These are phyloP conservation scores for Cercospora zeae-maydis DNA, from an alignment of 2,329 filamentous ascomycete species.

Conservation along the genomic window DNA sequence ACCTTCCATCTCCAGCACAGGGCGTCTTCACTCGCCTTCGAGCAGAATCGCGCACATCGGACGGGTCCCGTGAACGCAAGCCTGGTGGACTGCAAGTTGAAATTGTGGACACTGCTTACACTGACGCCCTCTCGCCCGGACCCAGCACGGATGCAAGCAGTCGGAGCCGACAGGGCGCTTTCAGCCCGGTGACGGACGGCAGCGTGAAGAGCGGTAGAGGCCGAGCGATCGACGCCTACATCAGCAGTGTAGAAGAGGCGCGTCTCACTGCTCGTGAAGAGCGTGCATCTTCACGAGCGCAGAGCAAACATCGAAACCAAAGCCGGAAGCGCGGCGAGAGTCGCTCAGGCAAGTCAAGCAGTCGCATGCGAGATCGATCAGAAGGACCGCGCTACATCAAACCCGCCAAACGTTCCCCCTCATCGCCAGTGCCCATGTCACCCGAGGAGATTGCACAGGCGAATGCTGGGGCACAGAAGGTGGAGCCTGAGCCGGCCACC, in stretches of 20 bases:
- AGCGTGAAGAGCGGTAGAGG: constrained; percentile 58
- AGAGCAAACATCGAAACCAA: constrained; percentile 45
- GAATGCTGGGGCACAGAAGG: constrained; percentile 13
- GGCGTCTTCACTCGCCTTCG: constrained; percentile 62
- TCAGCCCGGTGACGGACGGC: constrained; percentile 42
- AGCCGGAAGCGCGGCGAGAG: constrained; percentile 47
- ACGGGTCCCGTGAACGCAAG: constrained; percentile 73
- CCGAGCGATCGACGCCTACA: constrained; percentile 75
- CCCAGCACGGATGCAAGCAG: constrained; percentile 19
- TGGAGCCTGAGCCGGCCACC: constrained; percentile 48
- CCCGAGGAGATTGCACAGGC: constrained; percentile 65
- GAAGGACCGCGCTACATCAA: constrained; percentile 70
- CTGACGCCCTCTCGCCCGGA: constrained; percentile 26
- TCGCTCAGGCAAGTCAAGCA: constrained; percentile 41
- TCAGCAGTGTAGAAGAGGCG: constrained; percentile 78
- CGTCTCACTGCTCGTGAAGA: constrained; percentile 37
- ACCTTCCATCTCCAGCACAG: constrained; percentile 65
- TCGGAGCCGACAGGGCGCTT: constrained; percentile 40
- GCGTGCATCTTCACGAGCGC: constrained; percentile 27
- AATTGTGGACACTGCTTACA: constrained; percentile 44
- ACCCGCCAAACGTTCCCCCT: constrained; percentile 79
- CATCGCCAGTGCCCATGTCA: constrained; percentile 90
- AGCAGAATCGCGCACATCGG: constrained; percentile 59
- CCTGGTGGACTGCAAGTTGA: constrained; percentile 62
- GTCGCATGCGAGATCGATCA: constrained; percentile 49